A percentile compares a stretch with the other conserved stretches of the same genome.
Evolutionary conservation across 805 yeast species (phyloP).

Genomic region (Starmerella cellae): DNA sequence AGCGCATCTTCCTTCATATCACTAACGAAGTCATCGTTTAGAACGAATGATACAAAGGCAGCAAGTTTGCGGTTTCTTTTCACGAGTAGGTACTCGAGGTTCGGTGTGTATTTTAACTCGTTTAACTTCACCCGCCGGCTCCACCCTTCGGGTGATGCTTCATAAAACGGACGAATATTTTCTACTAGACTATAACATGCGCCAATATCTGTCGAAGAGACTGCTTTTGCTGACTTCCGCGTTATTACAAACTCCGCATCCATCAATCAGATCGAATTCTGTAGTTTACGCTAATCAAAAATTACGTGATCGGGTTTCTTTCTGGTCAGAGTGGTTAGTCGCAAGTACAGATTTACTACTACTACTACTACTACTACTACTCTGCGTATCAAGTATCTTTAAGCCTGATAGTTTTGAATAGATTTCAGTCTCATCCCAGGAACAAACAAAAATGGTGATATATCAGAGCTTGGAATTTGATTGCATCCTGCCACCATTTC

Average conservation of each 20-base stretch:
- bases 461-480: too few species aligned
- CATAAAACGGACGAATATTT: constrained; percentile 8
- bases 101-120: constrained; percentile 11
- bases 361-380: too few species aligned
- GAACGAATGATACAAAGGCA: constrained; percentile 12
- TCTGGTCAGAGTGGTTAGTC: too few species aligned
- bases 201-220: constrained; percentile 9
- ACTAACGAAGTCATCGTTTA: not conserved
- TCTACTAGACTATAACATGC: constrained; percentile 14
- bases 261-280: too few species aligned
- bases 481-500: too few species aligned
- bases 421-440: too few species aligned
- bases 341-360: too few species aligned
- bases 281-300: too few species aligned
- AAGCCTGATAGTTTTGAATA: too few species aligned
- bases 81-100: constrained; percentile 6
- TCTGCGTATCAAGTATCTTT: too few species aligned
- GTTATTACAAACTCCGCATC: not conserved
- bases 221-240: constrained; percentile 2
- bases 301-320: too few species aligned
- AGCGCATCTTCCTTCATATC: constrained; percentile 3
- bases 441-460: too few species aligned
- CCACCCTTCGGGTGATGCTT: constrained; percentile 15
- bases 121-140: constrained; percentile 3
- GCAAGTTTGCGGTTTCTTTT: constrained; percentile 1